Base-by-base conservation (phyloP, 2,329 filamentous ascomycete species). In the Raffaelea ambrosiae region DNA sequence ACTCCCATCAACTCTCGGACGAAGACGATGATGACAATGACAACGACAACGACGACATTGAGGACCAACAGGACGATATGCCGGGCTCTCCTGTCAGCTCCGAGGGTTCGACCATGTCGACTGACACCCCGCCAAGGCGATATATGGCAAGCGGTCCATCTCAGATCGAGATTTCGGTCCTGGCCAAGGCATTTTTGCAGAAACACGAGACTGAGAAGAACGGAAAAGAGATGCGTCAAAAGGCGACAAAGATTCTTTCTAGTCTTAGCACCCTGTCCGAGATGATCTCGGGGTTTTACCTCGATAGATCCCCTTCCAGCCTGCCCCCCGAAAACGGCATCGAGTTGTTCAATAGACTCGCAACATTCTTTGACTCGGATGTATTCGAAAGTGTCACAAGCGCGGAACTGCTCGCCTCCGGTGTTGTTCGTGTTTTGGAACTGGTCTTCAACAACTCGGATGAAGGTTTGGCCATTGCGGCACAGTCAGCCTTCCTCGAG, bases 351-450 rank as follows among this genome's bases (percentile, higher is more conserved):
- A 71, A 74, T 29, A 79, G 76, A 44, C 70, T 98, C 49, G 88
- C 89, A 1, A 76, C 78, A 3, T 90, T 93, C 60, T 98, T 98
- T 57, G 85, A 94, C 58, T 83, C 84, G 0, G 87, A 96, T 65
- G 84, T 93, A 1, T 66, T 95, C 47, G 86, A 95, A 60, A 95
- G 88, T 61, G 90, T 96, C 46, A 98, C 93, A 1, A 98, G 93
- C 65, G 90, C 91, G 43, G 93, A 98, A 62, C 71, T 98, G 29
- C 78, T 97, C 46, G 88, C 87, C 26, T 97, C 93, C 2, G 88
- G 89, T 18, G 80, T 98, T 48, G 90, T 98, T 11, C 81, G 87
- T 40, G 82, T 88, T 10, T 72, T 98, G 2, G 76, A 97, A 40
- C 79, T 86, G 29, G 78, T 95, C 10, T 89, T 98, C 60, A 86